Percentiles rank a stretch among this genome's conserved stretches.
Conservation (phyloP, 768 basidiomycete genomes). For the Collybiopsis confluens region DNA sequence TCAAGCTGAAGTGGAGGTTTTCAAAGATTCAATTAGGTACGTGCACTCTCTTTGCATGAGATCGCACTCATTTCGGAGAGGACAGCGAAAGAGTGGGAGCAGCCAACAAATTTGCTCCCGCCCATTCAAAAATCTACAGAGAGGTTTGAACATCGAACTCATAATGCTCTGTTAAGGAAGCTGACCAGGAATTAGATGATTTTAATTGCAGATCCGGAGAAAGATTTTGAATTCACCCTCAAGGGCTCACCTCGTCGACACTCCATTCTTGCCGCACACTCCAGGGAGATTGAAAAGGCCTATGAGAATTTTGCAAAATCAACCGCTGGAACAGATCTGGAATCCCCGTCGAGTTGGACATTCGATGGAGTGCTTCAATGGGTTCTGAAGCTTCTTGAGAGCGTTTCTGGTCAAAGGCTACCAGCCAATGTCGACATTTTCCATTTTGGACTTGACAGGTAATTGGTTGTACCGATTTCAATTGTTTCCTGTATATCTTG, state of each 20-base stretch:
- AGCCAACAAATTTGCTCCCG: conserved; percentile 22
- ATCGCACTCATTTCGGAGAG: conserved; percentile 9
- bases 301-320: conserved; percentile 16
- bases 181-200: conserved; percentile 23
- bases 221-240: conserved; percentile 27
- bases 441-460: no score
- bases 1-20: conserved; percentile 17
- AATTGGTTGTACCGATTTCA: no score
- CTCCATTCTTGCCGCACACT: conserved; percentile 17
- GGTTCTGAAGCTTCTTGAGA: no score
- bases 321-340: conserved; percentile 26
- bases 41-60: background rate
- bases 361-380: no score
- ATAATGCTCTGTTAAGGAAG: background rate
- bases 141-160: conserved; percentile 12
- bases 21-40: conserved; percentile 20
- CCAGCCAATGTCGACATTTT: no score
- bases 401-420: no score
- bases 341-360: conserved; percentile 16
- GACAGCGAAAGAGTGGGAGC: conserved; percentile 18
- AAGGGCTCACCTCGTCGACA: conserved; percentile 27
- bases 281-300: conserved; percentile 15
- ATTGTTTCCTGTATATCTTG: no score
- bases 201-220: conserved; percentile 21
- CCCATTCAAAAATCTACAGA: conserved; percentile 26